A percentile compares a stretch with the other conserved stretches of the same genome.
Conservation (phyloP, 352 stramenopile species). For the Pythium chondricola region DNA sequence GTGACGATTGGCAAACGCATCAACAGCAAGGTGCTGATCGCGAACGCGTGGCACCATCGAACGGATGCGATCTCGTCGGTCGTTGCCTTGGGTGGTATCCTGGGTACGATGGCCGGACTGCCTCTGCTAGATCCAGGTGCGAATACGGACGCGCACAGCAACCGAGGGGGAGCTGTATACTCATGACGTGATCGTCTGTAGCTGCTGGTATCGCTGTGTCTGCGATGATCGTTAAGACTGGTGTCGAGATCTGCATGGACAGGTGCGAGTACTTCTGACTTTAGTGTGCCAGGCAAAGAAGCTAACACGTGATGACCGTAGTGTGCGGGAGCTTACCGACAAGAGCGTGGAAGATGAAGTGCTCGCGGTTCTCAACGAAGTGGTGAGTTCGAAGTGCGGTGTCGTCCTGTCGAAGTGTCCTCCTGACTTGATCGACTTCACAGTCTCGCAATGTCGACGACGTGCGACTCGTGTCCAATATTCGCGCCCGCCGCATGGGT, state of each 20-base stretch:
- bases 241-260: conserved; percentile 76
- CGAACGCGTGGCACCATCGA: conserved; percentile 96
- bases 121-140: conserved; percentile 68
- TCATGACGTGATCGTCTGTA: conserved; percentile 22
- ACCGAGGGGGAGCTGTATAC: not conserved
- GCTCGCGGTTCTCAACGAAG: conserved; percentile 64
- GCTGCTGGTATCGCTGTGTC: conserved; percentile 81
- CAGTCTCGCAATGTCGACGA: conserved; percentile 77
- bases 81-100: conserved; percentile 70
- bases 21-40: conserved; percentile 94
- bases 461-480: conserved; percentile 70
- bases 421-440: not conserved
- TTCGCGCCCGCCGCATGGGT: conserved; percentile 81
- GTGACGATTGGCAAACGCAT: conserved; percentile 86
- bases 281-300: not conserved
- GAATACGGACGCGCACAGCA: conserved; percentile 1
- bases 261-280: conserved; percentile 26
- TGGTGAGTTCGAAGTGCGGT: conserved; percentile 28
- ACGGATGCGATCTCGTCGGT: conserved; percentile 89
- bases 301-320: too few relatives aligned
- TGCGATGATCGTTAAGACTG: conserved; percentile 87
- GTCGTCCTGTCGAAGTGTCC: not conserved
- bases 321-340: conserved; percentile 78
- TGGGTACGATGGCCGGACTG: conserved; percentile 61
- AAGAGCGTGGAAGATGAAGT: conserved; percentile 81